phyloP scores from a whole-genome alignment of 441 rosid species.

The Populus hybrid region DNA sequence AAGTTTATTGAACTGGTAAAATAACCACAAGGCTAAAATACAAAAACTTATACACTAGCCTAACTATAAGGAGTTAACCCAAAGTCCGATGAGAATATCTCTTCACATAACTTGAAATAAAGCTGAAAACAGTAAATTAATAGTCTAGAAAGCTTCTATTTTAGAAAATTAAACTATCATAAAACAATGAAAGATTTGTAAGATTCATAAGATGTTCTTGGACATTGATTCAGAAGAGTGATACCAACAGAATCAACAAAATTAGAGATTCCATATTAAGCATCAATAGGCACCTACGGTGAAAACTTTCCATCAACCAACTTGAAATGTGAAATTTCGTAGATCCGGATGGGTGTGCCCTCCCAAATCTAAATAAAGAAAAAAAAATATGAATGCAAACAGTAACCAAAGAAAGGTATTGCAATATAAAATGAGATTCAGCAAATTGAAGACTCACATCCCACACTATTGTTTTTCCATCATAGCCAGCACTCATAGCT shows the following conservation, averaged over 20 bases:
- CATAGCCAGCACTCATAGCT: constrained; percentile 99
- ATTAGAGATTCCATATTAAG: neutral
- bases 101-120: neutral
- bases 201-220: neutral
- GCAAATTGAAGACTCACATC: constrained; percentile 74
- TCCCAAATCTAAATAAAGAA: constrained; percentile 84
- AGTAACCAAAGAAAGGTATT: constrained; percentile 19
- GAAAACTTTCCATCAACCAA: constrained; percentile 99
- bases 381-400: constrained; percentile 17
- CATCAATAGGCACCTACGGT: constrained; percentile 66
- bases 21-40: neutral
- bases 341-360: constrained; percentile 84
- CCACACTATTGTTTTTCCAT: constrained; percentile 97
- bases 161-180: neutral
- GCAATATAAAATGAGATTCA: constrained; percentile 15
- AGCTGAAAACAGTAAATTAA: neutral
- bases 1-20: neutral
- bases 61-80: neutral
- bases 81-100: neutral
- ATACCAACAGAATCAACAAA: constrained; percentile 6
- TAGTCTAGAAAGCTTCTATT: neutral
- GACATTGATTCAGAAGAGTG: neutral
- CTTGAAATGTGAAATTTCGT: constrained; percentile 86
- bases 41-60: neutral
- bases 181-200: neutral